These are phyloP conservation scores for Carex sylvatica DNA, from an alignment of 202 grass and related monocot species.

Conservation along the genomic window DNA sequence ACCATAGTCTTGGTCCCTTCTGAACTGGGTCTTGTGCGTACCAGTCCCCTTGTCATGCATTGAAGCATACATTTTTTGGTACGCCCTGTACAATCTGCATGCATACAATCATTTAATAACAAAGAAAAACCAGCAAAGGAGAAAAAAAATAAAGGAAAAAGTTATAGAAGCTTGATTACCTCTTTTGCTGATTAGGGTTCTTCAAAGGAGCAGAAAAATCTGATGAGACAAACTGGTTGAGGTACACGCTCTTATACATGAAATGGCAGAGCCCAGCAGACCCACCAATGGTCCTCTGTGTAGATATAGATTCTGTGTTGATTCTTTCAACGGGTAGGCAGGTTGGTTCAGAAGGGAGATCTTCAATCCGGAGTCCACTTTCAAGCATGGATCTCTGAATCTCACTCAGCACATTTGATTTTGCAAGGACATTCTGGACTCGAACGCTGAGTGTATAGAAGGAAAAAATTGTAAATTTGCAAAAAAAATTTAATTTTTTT, in stretches of 20 bases:
- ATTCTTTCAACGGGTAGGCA: constrained; percentile 26
- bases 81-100: constrained; percentile 86
- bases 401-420: constrained; percentile 79
- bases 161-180: constrained; percentile 34
- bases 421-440: constrained; percentile 79
- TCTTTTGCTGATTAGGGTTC: constrained; percentile 75
- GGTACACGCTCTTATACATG: constrained; percentile 85
- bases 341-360: constrained; percentile 53
- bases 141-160: constrained; percentile 23
- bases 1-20: constrained; percentile 83
- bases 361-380: constrained; percentile 59
- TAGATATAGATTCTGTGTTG: constrained; percentile 41
- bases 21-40: constrained; percentile 95
- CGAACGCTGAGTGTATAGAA: constrained; percentile 50
- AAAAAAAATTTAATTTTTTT: background rate
- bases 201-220: constrained; percentile 71
- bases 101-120: constrained; percentile 17
- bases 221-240: constrained; percentile 89
- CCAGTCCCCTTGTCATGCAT: constrained; percentile 88
- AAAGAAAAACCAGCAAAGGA: constrained; percentile 16
- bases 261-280: constrained; percentile 97
- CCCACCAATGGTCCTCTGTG: constrained; percentile 49
- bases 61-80: constrained; percentile 77
- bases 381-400: constrained; percentile 72
- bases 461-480: constrained; percentile 10